Evolutionary conservation across 768 basidiomycete species (phyloP).

Genomic region (Hortiboletus flavorubellus): DNA sequence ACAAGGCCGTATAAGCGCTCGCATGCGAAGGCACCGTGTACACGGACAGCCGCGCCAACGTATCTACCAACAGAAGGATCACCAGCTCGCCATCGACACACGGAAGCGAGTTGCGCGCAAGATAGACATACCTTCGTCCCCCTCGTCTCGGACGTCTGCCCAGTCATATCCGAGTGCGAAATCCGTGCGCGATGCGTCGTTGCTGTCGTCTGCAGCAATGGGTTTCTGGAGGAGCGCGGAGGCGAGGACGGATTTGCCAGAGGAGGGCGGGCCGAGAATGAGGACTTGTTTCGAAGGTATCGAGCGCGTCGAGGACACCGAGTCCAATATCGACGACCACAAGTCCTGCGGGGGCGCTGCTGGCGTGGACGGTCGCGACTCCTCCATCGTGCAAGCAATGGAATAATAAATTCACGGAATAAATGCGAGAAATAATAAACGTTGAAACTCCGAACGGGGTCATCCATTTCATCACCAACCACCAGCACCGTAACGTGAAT

Average conservation of each 20-base stretch:
- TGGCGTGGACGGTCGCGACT: conserved; percentile 63
- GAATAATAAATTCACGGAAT: background rate
- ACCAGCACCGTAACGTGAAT: no score
- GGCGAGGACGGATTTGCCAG: conserved; percentile 75
- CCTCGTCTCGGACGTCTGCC: conserved; percentile 87
- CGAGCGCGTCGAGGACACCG: conserved; percentile 75
- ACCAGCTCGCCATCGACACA: background rate
- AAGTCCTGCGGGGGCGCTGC: conserved; percentile 75
- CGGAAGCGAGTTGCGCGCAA: background rate
- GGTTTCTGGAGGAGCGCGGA: conserved; percentile 71
- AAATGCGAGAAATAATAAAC: background rate
- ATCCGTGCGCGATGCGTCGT: conserved; percentile 61
- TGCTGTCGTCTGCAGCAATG: conserved; percentile 46
- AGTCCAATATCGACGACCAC: conserved; percentile 92
- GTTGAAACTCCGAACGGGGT: conserved; percentile 27
- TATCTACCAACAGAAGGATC: conserved; percentile 54
- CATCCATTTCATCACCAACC: no score
- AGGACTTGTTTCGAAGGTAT: conserved; percentile 87
- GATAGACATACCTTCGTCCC: conserved; percentile 77
- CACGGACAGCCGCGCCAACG: conserved; percentile 82
- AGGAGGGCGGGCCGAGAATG: conserved; percentile 72
- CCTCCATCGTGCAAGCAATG: conserved; percentile 29
- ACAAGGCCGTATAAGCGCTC: conserved; percentile 61
- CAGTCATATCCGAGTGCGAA: conserved; percentile 93
- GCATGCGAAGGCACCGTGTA: conserved; percentile 86